These are phyloP conservation scores for Termitomyces sp. DNA, from an alignment of 768 basidiomycete species.

Conservation along the genomic window DNA sequence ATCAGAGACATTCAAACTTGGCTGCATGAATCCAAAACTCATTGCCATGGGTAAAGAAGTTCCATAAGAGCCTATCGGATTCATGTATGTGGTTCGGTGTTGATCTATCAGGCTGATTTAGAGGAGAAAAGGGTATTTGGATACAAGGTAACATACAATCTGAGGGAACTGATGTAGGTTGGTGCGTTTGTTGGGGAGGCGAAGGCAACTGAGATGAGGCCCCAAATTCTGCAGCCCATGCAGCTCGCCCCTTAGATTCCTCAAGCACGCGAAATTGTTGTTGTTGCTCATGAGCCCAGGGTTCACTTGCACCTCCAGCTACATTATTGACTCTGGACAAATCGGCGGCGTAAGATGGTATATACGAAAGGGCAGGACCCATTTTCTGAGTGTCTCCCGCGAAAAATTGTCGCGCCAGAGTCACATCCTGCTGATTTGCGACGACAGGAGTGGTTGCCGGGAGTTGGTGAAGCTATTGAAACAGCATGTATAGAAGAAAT, in stretches of 20 bases:
- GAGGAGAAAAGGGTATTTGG: neutral
- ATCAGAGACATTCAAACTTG: constrained; percentile 22
- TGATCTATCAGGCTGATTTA: constrained; percentile 25
- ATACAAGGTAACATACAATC: constrained; percentile 31
- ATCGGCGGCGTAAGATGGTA: constrained; percentile 17
- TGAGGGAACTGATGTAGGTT: constrained; percentile 23
- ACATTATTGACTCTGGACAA: constrained; percentile 17
- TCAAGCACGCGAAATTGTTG: constrained; percentile 34
- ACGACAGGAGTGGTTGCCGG: constrained; percentile 48
- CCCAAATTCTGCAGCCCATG: constrained; percentile 59
- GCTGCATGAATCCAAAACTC: constrained; percentile 29
- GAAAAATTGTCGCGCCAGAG: constrained; percentile 80
- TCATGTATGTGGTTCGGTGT: constrained; percentile 36
- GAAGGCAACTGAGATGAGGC: constrained; percentile 19
- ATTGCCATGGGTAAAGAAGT: constrained; percentile 34
- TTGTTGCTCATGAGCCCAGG: constrained; percentile 52
- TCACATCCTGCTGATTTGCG: constrained; percentile 61
- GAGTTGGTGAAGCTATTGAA: constrained; percentile 64
- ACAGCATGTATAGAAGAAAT: neutral
- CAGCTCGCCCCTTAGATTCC: constrained; percentile 24
- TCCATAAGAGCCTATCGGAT: constrained; percentile 29
- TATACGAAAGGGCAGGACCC: constrained; percentile 17
- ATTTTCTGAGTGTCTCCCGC: constrained; percentile 35
- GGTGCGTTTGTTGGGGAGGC: constrained; percentile 25
- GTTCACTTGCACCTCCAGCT: constrained; percentile 36